phyloP scores from a whole-genome alignment of 176 grass and related monocot species.

The Eragrostis nindensis region DNA sequence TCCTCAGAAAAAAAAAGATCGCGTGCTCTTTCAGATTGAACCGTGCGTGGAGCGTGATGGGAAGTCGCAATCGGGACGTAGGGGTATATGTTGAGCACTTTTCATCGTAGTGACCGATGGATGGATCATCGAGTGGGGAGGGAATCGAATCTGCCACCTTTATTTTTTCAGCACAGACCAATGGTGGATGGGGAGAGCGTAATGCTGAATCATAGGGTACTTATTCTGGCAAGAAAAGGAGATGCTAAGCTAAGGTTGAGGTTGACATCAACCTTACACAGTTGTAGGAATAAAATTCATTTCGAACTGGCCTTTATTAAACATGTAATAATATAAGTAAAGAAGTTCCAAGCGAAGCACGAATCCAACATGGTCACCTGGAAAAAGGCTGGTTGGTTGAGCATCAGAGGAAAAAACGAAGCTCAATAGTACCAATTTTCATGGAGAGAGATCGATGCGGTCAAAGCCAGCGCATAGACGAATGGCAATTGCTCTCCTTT shows the following conservation, averaged over 20 bases:
- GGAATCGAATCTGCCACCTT: conserved; percentile 20
- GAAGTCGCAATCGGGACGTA: not conserved
- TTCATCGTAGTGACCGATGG: not conserved
- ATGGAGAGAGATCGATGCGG: not conserved
- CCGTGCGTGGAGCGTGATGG: too few species aligned
- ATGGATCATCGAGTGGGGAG: not conserved
- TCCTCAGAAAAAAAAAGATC: not conserved
- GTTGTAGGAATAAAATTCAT: too few species aligned
- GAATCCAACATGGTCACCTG: not conserved
- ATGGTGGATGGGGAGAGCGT: not conserved
- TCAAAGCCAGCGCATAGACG: conserved; percentile 9
- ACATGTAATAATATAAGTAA: too few species aligned
- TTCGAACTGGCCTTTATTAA: too few species aligned
- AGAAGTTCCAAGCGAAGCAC: not conserved
- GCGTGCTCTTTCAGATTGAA: not conserved
- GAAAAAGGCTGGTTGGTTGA: not conserved
- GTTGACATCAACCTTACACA: too few species aligned
- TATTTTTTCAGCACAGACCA: not conserved
- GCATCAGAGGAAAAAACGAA: not conserved
- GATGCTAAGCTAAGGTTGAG: not conserved
- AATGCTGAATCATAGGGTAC: not conserved
- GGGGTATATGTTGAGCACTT: not conserved
- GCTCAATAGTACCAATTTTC: not conserved
- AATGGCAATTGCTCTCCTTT: not conserved
- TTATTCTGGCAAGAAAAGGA: not conserved